phyloP scores from a whole-genome alignment of 192 early-diverging fungal genomes.

The Endogone sp. region DNA sequence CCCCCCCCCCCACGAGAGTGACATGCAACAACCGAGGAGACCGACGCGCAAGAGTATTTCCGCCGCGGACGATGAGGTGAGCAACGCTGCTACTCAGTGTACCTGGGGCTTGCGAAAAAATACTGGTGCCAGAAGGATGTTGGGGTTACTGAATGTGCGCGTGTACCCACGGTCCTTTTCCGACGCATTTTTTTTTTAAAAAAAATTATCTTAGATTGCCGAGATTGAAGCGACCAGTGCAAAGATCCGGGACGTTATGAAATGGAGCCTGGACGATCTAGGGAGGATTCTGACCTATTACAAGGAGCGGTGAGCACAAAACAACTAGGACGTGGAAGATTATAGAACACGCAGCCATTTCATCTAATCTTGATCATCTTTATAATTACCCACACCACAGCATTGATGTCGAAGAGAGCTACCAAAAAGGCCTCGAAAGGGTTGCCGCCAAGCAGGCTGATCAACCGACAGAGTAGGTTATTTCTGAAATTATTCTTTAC shows the following conservation, averaged over 20 bases:
- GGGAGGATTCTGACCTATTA: background rate
- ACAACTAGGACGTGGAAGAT: background rate
- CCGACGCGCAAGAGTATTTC: background rate
- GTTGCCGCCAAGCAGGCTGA: constrained; percentile 1
- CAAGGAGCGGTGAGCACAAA: constrained; percentile 2
- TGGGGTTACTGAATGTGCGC: background rate
- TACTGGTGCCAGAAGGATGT: background rate
- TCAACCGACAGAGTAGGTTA: background rate
- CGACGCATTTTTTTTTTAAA: background rate
- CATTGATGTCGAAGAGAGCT: constrained; percentile 1
- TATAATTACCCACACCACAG: background rate
- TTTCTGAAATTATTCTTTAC: no score
- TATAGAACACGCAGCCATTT: background rate
- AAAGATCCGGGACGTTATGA: background rate
- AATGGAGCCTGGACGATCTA: constrained; percentile 1
- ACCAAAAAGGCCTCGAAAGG: background rate
- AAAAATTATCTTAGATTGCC: background rate
- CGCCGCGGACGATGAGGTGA: background rate
- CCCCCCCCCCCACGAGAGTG: no score
- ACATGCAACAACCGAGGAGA: no score
- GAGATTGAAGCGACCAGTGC: background rate
- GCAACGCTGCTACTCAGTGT: no score
- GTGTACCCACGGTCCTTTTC: no score
- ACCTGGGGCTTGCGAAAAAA: background rate
- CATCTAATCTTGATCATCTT: background rate